Conservation (phyloP, 2,329 filamentous ascomycete genomes). For the Fusarium paranaense region DNA sequence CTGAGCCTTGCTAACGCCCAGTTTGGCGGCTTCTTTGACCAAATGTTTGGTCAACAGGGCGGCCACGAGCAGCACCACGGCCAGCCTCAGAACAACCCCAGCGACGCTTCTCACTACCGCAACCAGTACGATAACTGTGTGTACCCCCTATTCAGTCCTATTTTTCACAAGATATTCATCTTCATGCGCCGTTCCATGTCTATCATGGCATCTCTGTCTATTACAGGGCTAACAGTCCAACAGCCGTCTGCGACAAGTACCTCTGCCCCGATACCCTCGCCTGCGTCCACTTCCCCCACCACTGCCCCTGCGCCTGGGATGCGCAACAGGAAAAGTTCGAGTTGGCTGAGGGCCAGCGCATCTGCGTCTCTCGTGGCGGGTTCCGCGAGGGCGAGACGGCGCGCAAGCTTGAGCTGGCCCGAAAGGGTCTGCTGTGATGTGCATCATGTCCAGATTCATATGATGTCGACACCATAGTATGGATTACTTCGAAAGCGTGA, state of each 20-base stretch:
- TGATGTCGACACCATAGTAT: not conserved
- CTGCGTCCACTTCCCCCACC: conserved; percentile 96
- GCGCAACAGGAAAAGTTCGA: conserved; percentile 83
- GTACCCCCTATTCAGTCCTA: conserved; percentile 15
- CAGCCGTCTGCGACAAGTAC: conserved; percentile 91
- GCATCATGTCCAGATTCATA: not conserved
- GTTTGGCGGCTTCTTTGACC: conserved; percentile 93
- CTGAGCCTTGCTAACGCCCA: conserved; percentile 76
- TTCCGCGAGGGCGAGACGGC: conserved; percentile 78
- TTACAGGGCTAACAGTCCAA: conserved; percentile 16
- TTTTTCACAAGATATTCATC: not conserved
- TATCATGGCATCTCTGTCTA: not conserved
- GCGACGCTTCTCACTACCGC: conserved; percentile 85
- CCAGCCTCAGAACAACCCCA: conserved; percentile 82
- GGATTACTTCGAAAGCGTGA: not conserved
- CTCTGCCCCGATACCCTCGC: conserved; percentile 94
- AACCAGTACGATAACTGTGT: conserved; percentile 75
- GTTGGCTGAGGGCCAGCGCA: conserved; percentile 75
- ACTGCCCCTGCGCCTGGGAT: conserved; percentile 92
- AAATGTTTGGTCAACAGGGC: conserved; percentile 81
- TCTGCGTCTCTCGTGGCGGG: conserved; percentile 81
- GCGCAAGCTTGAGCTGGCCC: conserved; percentile 81
- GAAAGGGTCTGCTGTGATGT: conserved; percentile 77
- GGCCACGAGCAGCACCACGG: conserved; percentile 59
- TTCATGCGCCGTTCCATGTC: not conserved